Evolutionary conservation across 495 filamentous ascomycete species (phyloP).

Genomic region (Melanomma pulvis-pyrius): DNA sequence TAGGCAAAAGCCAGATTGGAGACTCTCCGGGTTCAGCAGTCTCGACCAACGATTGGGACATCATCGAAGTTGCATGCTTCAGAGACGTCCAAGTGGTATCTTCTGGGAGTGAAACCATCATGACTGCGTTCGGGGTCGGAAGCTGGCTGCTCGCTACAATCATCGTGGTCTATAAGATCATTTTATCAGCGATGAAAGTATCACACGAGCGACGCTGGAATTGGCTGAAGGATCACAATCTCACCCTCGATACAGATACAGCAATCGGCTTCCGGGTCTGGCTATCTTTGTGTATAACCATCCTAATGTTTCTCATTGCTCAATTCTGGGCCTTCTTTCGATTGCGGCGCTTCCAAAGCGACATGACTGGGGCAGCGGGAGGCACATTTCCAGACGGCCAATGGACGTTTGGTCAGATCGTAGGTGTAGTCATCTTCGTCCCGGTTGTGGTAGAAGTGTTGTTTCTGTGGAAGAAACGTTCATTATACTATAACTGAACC

Average conservation of each 20-base stretch:
- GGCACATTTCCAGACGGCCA: constrained; percentile 37
- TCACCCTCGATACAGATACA: background rate
- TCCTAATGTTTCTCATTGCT: constrained; percentile 31
- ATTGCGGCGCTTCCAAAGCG: constrained; percentile 37
- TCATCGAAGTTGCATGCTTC: constrained; percentile 11
- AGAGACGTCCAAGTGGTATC: background rate
- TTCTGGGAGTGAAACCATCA: background rate
- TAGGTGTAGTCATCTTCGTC: constrained; percentile 43
- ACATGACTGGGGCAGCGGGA: constrained; percentile 31
- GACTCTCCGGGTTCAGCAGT: background rate
- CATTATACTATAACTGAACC: background rate
- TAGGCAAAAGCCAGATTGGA: constrained; percentile 13
- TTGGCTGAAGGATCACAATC: background rate
- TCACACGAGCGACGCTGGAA: background rate
- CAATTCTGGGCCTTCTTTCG: constrained; percentile 44
- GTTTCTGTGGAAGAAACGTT: background rate
- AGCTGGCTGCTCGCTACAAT: background rate
- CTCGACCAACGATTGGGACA: constrained; percentile 23
- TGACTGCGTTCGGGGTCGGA: background rate
- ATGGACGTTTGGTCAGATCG: constrained; percentile 49
- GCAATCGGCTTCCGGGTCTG: background rate
- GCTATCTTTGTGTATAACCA: background rate
- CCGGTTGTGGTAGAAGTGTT: constrained; percentile 41
- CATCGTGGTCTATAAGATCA: background rate
- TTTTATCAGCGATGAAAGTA: background rate